Conservation (phyloP, 2,329 filamentous ascomycete genomes). For the Colletotrichum liriopes region DNA sequence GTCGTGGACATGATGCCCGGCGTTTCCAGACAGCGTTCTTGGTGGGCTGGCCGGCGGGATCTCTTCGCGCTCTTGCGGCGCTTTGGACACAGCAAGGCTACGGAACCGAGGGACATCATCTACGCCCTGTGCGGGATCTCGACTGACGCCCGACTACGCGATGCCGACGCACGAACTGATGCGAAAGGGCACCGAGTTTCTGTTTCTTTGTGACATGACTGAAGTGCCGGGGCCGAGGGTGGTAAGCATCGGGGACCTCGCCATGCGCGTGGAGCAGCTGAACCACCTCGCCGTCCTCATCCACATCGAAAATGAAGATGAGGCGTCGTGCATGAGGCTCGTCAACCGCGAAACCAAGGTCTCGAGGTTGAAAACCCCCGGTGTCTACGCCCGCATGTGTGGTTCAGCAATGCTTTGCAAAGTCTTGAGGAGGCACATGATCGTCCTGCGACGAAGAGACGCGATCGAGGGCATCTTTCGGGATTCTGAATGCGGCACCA, state of each 20-base stretch:
- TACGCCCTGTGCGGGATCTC: slow-evolving; percentile 27
- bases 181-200: not conserved
- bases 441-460: not conserved
- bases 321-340: not conserved
- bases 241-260: not conserved
- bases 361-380: not conserved
- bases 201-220: not conserved
- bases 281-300: not conserved
- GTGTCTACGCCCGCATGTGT: not conserved
- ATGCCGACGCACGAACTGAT: not conserved
- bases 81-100: not conserved
- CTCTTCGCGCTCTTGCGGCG: not conserved
- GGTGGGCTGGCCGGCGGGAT: not conserved
- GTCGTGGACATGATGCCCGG: slow-evolving; percentile 28
- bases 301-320: not conserved
- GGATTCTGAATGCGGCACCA: not conserved
- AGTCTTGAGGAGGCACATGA: not conserved
- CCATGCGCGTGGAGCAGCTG: not conserved
- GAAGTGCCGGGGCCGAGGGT: not conserved
- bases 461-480: not conserved
- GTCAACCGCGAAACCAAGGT: not conserved
- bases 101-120: slow-evolving; percentile 16
- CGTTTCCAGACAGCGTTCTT: not conserved
- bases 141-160: not conserved
- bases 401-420: not conserved